Evolutionary conservation across 345 rosid species (phyloP), one percentile per base, ranked within the genome.

Genomic region (Gossypium anomalum): DNA sequence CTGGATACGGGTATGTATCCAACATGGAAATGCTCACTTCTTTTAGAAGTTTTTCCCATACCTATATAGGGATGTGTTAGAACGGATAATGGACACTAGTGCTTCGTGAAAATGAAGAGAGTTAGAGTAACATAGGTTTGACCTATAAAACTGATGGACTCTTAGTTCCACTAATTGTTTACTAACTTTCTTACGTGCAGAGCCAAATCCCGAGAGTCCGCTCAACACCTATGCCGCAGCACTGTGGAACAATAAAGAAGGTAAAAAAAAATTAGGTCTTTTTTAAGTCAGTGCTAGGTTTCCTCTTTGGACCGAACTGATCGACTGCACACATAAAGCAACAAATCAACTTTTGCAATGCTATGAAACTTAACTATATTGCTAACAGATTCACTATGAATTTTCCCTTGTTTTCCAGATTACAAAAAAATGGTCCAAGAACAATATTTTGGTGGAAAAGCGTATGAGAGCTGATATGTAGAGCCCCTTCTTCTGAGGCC

Each of bases 181-280:
- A 49, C 45, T 7, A 76, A 19, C 13, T 41, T 76, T 67, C 47
- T 20, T 66, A 15, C 75, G 1, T 80, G 85, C 83, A 87, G 90
- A 88, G 67, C 90, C 90, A 52, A 88, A 88, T 57, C 86, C 78
- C 4, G 89, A 87, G 41, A 85, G 89, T 52, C 92, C 92, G 34
- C 84, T 88, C 61, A 88, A 88, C 83, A 82, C 82, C 82, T 84
- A 82, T 80, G 90, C 90, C 55, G 92, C 92, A 0, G 83, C 83
- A 23, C 78, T 87, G 45, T 88, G 85, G 90, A 67, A 68, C 78
- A 83, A 86, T 57, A 83, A 78, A 80, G 78, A 85, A 85, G 87
- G 90, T 87, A 68, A 16, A 14, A 47, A 47, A 34, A 1, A 34
- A 5, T 34, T 34, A 34, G 41, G 41, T 34, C 41, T 34, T 34